Evolutionary conservation across 805 yeast genomes (phyloP).

Genomic region (Myxozyma neotropica): DNA sequence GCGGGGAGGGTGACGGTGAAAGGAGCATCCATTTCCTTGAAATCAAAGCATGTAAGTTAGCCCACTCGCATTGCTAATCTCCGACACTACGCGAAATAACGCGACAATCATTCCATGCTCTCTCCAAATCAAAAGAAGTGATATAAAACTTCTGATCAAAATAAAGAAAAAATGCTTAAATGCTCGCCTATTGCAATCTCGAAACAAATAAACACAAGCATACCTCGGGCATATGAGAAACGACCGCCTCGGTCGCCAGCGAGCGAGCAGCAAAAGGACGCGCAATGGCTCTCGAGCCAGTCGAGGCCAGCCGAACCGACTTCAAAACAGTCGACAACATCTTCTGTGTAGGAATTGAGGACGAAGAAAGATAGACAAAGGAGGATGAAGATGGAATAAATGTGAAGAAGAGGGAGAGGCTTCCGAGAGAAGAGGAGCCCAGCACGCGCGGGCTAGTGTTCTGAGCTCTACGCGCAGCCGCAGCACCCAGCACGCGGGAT

Average conservation of each 20-base stretch:
- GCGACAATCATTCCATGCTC: background rate
- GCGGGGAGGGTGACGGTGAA: slow-evolving; percentile 60
- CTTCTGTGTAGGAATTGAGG: background rate
- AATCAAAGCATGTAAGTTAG: background rate
- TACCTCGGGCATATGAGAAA: slow-evolving; percentile 26
- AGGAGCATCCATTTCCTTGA: slow-evolving; percentile 28
- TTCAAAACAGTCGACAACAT: slow-evolving; percentile 17
- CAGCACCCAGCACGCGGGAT: slow-evolving; percentile 9
- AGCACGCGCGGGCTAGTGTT: slow-evolving; percentile 6
- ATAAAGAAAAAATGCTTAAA: background rate
- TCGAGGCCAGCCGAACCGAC: slow-evolving; percentile 23
- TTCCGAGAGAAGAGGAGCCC: background rate
- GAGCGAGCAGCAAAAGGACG: slow-evolving; percentile 26
- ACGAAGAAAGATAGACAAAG: background rate
- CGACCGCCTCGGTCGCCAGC: slow-evolving; percentile 27
- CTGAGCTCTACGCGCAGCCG: slow-evolving; percentile 11
- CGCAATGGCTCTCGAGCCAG: slow-evolving; percentile 21
- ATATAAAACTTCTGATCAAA: background rate
- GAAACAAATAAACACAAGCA: background rate
- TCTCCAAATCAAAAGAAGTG: background rate
- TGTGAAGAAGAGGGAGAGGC: background rate
- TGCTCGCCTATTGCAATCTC: background rate
- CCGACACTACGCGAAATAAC: background rate
- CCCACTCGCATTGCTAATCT: background rate
- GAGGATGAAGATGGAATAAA: background rate